Base-by-base conservation (phyloP, 352 stramenopile species). In the Saprolegnia parasitica region DNA sequence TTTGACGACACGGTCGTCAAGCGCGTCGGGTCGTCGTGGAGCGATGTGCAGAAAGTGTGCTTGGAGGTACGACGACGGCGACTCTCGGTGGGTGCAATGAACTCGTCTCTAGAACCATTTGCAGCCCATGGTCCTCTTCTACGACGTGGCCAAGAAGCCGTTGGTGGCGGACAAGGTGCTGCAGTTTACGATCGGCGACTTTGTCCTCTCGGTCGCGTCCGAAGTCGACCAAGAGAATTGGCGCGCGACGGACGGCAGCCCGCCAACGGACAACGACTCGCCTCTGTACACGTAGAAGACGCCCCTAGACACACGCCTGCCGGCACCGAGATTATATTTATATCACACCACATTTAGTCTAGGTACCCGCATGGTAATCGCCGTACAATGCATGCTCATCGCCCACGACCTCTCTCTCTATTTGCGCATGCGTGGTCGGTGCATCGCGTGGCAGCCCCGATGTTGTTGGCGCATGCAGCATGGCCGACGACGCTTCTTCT, bases 101-200 rank as follows among this genome's bases (percentile, higher is more conserved):
- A 45, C 37, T 18, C 37, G 23, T 37, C 8, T 60, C 24, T 70
- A 70, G 63, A 70, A 70, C 24, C 63, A 70, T 39, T 70, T 61
- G 21, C 63, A 70, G 26, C 63, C 63, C 21, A 61, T 61, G 21
- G 54, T 70, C 24, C 39, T 70, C 18, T 70, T 70, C 24, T 70
- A 70, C 50, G 63, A 70, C 49, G 63, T 70, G 5, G 63, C 11
- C 16, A 26, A 26, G 20, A 49, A 49, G 18, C 23, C 40, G n/a
- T n/a, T n/a, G 16, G 26, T 20, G 26, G 35, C 49, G 18, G 50
- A 58, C n/a, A 37, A 52, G 26, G 63, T 68, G 20, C 42, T 68
- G 8, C 62, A 68, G 50, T 68, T 68, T 40, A 68, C 62, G n/a
- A 68, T 68, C 50, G 62, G 62, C n/a, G 63, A 70, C 47, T 63